A percentile compares a stretch with the other conserved stretches of the same genome.
Conservation (phyloP, 2,329 filamentous ascomycete genomes). For the Alternaria panax region DNA sequence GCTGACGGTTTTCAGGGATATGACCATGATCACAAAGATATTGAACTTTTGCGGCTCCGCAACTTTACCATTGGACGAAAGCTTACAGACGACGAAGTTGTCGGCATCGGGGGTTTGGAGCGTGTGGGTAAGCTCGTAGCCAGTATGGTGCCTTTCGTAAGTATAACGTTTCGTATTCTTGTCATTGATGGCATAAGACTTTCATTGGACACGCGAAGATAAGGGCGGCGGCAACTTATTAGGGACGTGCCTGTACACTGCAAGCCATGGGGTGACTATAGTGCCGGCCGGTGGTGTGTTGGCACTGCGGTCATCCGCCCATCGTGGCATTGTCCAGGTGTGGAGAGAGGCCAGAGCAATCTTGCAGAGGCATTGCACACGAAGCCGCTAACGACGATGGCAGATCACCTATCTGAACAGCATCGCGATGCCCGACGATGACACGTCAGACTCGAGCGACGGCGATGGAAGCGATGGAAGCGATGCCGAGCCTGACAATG, state of each 20-base stretch:
- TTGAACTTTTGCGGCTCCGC: conserved; percentile 79
- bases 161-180: conserved; percentile 47
- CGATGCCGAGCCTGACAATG: conserved; percentile 22
- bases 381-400: conserved; percentile 31
- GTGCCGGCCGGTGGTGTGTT: conserved; percentile 35
- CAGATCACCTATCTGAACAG: conserved; percentile 61
- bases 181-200: neutral
- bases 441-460: conserved; percentile 40
- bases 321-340: conserved; percentile 10
- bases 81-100: conserved; percentile 69
- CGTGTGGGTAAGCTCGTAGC: conserved; percentile 70
- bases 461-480: conserved; percentile 31
- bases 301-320: conserved; percentile 44
- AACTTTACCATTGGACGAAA: conserved; percentile 78
- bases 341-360: neutral
- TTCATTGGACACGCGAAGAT: conserved; percentile 9
- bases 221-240: conserved; percentile 4
- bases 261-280: conserved; percentile 21
- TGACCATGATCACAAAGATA: conserved; percentile 75
- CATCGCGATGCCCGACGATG: conserved; percentile 59
- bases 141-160: conserved; percentile 80
- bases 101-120: conserved; percentile 67
- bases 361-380: conserved; percentile 1
- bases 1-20: conserved; percentile 68
- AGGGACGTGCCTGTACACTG: conserved; percentile 29